Conservation (phyloP, 371 early-diverging fungal species). For the Syncephalis fuscata region DNA sequence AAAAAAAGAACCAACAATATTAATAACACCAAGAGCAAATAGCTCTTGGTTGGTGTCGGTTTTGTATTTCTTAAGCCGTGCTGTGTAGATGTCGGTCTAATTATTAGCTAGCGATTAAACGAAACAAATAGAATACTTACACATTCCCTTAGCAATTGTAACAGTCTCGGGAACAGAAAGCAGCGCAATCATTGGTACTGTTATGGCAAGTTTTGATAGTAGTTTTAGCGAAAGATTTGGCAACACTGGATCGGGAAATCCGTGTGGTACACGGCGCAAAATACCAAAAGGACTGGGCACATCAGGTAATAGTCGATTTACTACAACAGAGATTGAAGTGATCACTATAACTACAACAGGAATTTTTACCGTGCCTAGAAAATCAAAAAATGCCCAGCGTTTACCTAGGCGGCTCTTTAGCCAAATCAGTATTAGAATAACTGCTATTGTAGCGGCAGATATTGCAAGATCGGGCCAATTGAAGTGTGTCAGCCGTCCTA, state of each 20-base stretch:
- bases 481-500: background rate
- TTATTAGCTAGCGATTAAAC: background rate
- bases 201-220: constrained; percentile 1
- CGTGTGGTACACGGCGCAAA: constrained; percentile 14
- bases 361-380: constrained; percentile 1
- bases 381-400: too few relatives aligned
- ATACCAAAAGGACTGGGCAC: constrained; percentile 50
- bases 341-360: constrained; percentile 50
- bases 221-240: background rate
- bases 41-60: constrained; percentile 47
- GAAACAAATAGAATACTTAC: background rate
- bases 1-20: constrained; percentile 64
- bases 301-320: constrained; percentile 38
- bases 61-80: constrained; percentile 23
- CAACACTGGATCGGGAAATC: background rate
- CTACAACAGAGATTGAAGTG: constrained; percentile 12
- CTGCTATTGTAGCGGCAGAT: too few relatives aligned
- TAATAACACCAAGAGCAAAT: constrained; percentile 60
- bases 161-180: too few relatives aligned
- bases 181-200: constrained; percentile 47
- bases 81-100: constrained; percentile 8
- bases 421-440: too few relatives aligned
- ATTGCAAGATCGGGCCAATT: too few relatives aligned
- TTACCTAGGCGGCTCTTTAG: too few relatives aligned
- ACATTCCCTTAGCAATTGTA: too few relatives aligned